Evolutionary conservation across 2,329 filamentous ascomycete species (phyloP).

Genomic region (Blumeria graminis): DNA sequence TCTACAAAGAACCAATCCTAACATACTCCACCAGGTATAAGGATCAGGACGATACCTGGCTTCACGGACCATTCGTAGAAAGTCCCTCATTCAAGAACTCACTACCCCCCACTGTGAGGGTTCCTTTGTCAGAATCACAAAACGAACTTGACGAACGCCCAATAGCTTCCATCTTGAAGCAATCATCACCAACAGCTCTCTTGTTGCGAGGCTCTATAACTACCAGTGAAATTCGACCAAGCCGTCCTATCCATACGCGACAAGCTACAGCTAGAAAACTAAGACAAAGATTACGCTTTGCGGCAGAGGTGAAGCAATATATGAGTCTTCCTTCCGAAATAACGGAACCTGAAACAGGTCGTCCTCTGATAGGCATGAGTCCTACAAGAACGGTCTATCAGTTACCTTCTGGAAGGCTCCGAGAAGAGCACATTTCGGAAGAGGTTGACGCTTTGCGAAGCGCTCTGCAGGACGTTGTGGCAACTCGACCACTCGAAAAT

Average conservation of each 20-base stretch:
- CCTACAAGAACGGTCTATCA: neutral
- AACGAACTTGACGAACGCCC: neutral
- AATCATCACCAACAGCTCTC: slow-evolving; percentile 4
- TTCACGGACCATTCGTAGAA: slow-evolving; percentile 5
- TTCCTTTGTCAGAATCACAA: too few relatives aligned
- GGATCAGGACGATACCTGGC: slow-evolving; percentile 5
- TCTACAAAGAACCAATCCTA: neutral
- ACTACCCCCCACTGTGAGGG: too few relatives aligned
- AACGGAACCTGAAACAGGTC: neutral
- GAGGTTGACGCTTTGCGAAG: neutral
- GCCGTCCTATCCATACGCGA: neutral
- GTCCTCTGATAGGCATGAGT: neutral
- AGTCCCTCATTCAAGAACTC: neutral
- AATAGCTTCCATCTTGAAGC: slow-evolving; percentile 4
- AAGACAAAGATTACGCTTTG: neutral
- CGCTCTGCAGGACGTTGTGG: neutral
- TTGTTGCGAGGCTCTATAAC: slow-evolving; percentile 4
- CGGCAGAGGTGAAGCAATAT: neutral
- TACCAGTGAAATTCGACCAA: neutral
- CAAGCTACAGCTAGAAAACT: neutral
- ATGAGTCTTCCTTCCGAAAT: neutral
- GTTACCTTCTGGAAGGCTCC: neutral
- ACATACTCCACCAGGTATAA: slow-evolving; percentile 3
- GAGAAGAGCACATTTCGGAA: neutral
- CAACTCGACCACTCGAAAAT: neutral